Evolutionary conservation across 2,329 filamentous ascomycete species (phyloP).

Genomic region (Exophiala dermatitidis): DNA sequence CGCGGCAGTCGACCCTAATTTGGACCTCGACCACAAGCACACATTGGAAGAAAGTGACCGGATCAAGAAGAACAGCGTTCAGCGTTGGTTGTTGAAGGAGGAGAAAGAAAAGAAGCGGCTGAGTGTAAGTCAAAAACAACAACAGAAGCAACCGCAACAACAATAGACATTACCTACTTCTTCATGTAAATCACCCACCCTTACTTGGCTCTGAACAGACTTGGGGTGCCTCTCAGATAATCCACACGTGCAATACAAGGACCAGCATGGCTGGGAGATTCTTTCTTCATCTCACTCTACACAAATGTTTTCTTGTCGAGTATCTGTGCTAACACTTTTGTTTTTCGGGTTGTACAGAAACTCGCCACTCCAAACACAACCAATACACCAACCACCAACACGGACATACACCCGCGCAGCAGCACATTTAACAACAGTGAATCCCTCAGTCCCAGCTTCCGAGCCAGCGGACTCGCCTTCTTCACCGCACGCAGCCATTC

Average conservation of each 20-base stretch:
- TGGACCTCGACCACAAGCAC: constrained; percentile 62
- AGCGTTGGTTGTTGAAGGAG: constrained; percentile 57
- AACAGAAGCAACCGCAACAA: background rate
- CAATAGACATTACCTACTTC: background rate
- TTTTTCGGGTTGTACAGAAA: constrained; percentile 7
- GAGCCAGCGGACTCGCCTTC: constrained; percentile 54
- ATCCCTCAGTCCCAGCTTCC: constrained; percentile 15
- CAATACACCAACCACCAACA: constrained; percentile 4
- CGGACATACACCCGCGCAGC: too few relatives aligned
- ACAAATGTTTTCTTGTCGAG: too few relatives aligned
- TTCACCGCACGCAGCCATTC: constrained; percentile 62
- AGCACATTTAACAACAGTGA: constrained; percentile 1
- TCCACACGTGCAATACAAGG: too few relatives aligned
- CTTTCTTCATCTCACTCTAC: background rate
- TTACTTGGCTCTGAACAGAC: too few relatives aligned
- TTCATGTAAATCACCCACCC: background rate
- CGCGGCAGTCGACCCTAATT: constrained; percentile 36
- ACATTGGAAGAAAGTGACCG: constrained; percentile 65
- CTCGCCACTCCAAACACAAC: constrained; percentile 1
- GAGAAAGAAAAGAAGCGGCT: constrained; percentile 58
- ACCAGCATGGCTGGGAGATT: too few relatives aligned
- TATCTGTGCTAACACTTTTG: background rate
- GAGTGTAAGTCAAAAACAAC: constrained; percentile 14
- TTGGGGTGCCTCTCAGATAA: too few relatives aligned
- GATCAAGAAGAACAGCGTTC: constrained; percentile 73